Evolutionary conservation across 1,139 yeast species (phyloP), one percentile per base, ranked within the genome.

Genomic region (Candida dubliniensis): DNA sequence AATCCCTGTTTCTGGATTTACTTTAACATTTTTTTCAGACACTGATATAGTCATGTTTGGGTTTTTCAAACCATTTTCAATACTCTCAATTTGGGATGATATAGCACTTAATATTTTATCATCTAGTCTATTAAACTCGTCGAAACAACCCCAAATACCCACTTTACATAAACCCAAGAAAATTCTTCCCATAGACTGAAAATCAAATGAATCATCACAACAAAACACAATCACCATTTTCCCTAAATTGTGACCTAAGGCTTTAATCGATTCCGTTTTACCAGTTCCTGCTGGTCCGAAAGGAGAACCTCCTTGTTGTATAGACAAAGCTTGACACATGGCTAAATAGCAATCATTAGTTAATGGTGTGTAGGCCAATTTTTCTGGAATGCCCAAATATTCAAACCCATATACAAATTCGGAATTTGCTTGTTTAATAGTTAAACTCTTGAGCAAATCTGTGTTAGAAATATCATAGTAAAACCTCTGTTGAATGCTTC

Each of bases 221-320:
- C 89, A 84, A 59, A 93, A 91, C 0, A 91, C 96, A 9, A 87
- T 61, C 0, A 90, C 96, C 78, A 82, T 80, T 49, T 81, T 77
- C 8, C 98, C 99, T 10, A 93, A 66, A 37, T 80, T 81, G 39
- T 81, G 81, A 1, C 96, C 97, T 27, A 91, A 69, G 0, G 96
- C 88, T 59, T 93, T 93, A 18, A 91, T 77, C 0, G 96, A 77
- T 59, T 93, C 99, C 0, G 99, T 93, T 60, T 93, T 91, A 54
- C 98, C 99, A 0, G 98, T 93, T 40, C 98, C 99, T 2, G 99
- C 97, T 1, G 99, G 98, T 0, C 99, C 99, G 64, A 85, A 83
- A 1, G 96, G 88, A 1, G 96, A 85, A 0, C 96, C 96, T n/a
- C 98, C 98, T 11, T 82, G 68, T 34, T 77, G 77, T 53, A 83